These are phyloP conservation scores for Pythium utonaiense DNA, from an alignment of 352 stramenopile species.

Conservation along the genomic window DNA sequence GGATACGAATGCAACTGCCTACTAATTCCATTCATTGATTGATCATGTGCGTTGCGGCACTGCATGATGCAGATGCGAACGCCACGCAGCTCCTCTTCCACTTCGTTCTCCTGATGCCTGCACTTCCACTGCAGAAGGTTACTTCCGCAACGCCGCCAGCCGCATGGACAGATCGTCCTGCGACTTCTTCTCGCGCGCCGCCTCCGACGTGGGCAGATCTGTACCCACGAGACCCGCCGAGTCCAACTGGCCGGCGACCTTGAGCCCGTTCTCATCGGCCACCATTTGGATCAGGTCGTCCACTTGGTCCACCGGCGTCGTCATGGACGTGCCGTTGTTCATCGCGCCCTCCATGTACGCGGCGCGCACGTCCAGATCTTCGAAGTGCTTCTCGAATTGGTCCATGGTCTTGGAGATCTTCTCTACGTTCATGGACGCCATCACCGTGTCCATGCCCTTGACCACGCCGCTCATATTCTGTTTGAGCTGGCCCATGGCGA, in stretches of 20 bases:
- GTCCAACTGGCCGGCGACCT: slow-evolving; percentile 92
- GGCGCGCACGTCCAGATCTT: slow-evolving; percentile 97
- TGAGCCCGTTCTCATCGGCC: slow-evolving; percentile 96
- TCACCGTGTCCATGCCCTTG: slow-evolving; percentile 95
- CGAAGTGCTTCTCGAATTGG: slow-evolving; percentile 99
- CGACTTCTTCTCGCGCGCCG: slow-evolving; percentile 72
- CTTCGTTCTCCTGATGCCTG: too few species aligned
- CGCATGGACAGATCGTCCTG: slow-evolving; percentile 83
- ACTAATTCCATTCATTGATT: too few species aligned
- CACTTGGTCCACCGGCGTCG: slow-evolving; percentile 96
- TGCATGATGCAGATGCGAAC: too few species aligned
- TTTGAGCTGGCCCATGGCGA: slow-evolving; percentile 94
- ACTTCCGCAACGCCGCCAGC: slow-evolving; percentile 78
- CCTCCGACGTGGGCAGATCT: slow-evolving; percentile 58
- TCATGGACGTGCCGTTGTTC: slow-evolving; percentile 93
- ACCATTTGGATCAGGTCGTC: slow-evolving; percentile 98
- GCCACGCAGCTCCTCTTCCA: too few species aligned
- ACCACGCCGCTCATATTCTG: slow-evolving; percentile 96
- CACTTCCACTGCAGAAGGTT: too few species aligned
- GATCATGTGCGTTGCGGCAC: too few species aligned
- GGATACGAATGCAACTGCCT: too few species aligned
- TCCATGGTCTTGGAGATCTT: slow-evolving; percentile 97
- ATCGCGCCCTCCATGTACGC: slow-evolving; percentile 98
- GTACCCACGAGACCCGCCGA: slow-evolving; percentile 87
- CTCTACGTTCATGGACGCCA: slow-evolving; percentile 97